Percentiles rank a stretch among this genome's conserved stretches.
Evolutionary conservation across 345 rosid species (phyloP).

Genomic region (Arabidopsis arenosa): DNA sequence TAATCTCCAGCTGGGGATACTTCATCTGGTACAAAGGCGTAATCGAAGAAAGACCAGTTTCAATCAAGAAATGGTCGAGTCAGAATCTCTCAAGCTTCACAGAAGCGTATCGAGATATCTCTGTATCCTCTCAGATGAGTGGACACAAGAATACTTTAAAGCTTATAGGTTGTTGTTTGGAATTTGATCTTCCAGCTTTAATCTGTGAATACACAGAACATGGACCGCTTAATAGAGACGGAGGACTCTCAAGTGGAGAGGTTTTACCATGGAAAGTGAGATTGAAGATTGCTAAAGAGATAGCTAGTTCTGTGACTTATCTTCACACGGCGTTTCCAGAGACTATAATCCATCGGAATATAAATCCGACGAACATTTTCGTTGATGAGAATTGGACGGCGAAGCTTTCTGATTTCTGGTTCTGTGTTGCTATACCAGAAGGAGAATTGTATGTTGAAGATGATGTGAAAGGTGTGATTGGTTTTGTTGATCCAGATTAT

Average conservation of each 20-base stretch:
- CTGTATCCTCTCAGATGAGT: slow-evolving; percentile 40
- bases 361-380: slow-evolving; percentile 35
- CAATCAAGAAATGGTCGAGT: slow-evolving; percentile 38
- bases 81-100: slow-evolving; percentile 36
- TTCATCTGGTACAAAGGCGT: slow-evolving; percentile 42
- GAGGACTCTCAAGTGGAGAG: slow-evolving; percentile 9
- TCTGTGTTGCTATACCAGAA: slow-evolving; percentile 41
- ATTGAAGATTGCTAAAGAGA: slow-evolving; percentile 37
- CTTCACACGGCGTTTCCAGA: slow-evolving; percentile 41
- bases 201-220: slow-evolving; percentile 35
- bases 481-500: slow-evolving; percentile 43
- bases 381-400: slow-evolving; percentile 29
- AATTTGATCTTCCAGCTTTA: slow-evolving; percentile 33
- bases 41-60: slow-evolving; percentile 36
- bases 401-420: slow-evolving; percentile 43
- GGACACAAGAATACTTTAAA: slow-evolving; percentile 28
- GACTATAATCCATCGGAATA: slow-evolving; percentile 39
- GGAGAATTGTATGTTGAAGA: slow-evolving; percentile 37
- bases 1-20: slow-evolving; percentile 40
- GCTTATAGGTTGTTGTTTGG: slow-evolving; percentile 39
- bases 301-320: slow-evolving; percentile 23
- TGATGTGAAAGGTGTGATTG: slow-evolving; percentile 35
- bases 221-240: slow-evolving; percentile 33
- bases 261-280: slow-evolving; percentile 35
- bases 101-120: slow-evolving; percentile 38